A percentile compares a stretch with the other conserved stretches of the same genome.
Evolutionary conservation across 768 basidiomycete species (phyloP).

Genomic region (Serendipita vermifera): DNA sequence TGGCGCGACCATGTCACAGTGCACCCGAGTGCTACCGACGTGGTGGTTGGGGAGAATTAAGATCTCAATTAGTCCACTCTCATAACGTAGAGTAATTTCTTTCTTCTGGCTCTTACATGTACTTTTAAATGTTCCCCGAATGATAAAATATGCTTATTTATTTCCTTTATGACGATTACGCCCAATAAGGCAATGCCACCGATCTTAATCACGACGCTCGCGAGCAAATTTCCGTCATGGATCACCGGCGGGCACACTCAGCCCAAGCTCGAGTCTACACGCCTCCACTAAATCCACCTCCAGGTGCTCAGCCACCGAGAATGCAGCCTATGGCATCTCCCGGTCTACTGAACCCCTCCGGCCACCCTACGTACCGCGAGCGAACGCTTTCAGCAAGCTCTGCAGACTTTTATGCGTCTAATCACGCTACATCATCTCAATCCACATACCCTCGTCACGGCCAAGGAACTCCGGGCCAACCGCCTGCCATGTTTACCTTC

Average conservation of each 20-base stretch:
- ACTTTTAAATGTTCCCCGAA: too few relatives aligned
- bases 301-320: neutral
- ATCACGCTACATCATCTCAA: neutral
- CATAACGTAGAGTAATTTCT: too few relatives aligned
- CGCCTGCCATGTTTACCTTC: slow-evolving; percentile 26
- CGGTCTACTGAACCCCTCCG: neutral
- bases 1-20: too few relatives aligned
- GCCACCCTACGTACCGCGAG: neutral
- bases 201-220: neutral
- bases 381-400: neutral
- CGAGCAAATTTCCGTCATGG: neutral
- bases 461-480: neutral
- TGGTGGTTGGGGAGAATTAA: too few relatives aligned
- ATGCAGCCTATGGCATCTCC: neutral
- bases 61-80: too few relatives aligned
- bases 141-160: too few relatives aligned
- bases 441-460: neutral
- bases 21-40: too few relatives aligned
- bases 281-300: neutral
- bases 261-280: neutral
- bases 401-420: neutral
- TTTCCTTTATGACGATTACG: too few relatives aligned
- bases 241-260: slow-evolving; percentile 1
- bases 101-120: too few relatives aligned
- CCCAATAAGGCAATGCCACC: too few relatives aligned